Percentiles rank a stretch among this genome's conserved stretches.
Evolutionary conservation across 345 rosid genomes (phyloP).

Genomic region (Citrus inodora): DNA sequence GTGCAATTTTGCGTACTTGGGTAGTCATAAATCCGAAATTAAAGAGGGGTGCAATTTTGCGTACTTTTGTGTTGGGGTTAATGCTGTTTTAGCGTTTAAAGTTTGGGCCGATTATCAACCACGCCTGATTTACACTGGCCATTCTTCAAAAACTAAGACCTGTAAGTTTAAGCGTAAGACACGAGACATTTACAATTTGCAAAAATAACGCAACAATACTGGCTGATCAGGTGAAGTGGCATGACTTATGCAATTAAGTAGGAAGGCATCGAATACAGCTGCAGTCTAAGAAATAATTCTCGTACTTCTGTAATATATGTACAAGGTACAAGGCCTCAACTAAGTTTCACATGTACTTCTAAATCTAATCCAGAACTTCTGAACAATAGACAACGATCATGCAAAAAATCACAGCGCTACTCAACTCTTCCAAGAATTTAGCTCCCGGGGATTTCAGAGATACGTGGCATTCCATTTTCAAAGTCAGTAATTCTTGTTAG

Average conservation of each 20-base stretch:
- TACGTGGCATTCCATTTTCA: slow-evolving; percentile 2
- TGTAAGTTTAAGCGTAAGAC: too few relatives aligned
- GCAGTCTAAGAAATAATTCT: slow-evolving; percentile 17
- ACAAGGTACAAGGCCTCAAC: slow-evolving; percentile 28
- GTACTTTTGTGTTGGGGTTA: too few relatives aligned
- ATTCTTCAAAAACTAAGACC: too few relatives aligned
- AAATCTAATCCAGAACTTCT: background rate
- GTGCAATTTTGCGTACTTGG: too few relatives aligned
- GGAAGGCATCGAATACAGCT: slow-evolving; percentile 8
- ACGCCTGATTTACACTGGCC: too few relatives aligned
- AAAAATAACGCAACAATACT: too few relatives aligned
- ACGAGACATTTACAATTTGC: too few relatives aligned
- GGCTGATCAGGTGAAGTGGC: background rate
- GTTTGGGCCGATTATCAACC: too few relatives aligned
- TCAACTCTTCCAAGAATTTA: slow-evolving; percentile 7
- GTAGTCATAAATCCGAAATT: too few relatives aligned
- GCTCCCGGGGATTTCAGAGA: background rate
- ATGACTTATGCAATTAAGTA: slow-evolving; percentile 11
- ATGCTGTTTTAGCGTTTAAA: too few relatives aligned
- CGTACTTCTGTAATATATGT: slow-evolving; percentile 22
- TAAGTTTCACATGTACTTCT: slow-evolving; percentile 4
- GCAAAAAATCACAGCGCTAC: background rate
- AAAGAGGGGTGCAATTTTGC: too few relatives aligned
- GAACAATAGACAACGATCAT: background rate
- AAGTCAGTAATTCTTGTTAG: slow-evolving; percentile 19